Base-by-base conservation (phyloP, 176 grass and related monocot genomes). In the Carex parvula region DNA sequence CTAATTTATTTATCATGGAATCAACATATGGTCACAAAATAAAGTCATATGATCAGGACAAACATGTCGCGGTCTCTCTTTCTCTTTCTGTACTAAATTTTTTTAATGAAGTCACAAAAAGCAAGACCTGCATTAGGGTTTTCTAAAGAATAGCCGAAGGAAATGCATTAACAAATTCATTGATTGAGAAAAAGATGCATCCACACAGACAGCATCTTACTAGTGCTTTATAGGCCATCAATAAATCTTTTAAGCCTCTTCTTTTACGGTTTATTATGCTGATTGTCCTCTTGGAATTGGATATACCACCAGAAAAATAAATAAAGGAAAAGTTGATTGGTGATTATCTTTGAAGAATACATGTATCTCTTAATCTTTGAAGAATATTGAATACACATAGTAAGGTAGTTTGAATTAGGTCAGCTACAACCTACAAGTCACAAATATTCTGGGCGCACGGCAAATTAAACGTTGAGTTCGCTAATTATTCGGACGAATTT, bases 211-310 rank as follows among this genome's bases (percentile, higher is more conserved):
- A 62, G 37, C 61, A 83, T 83, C 80, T 52, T 52, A 67, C n/a
- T 83, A 83, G n/a, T 68, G 80, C 80, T 83, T 66, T 65, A 56
- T 21, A 63, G 58, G 33, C 35, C 79, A 83, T 83, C 60, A 68
- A 68, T 54, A 54, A 6, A 32, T 50, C 41, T 83, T 67, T 67
- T 53, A 50, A 66, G n/a, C 80, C 20, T 83, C 59, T 53, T 66
- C 67, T 82, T 66, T 61, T 18, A 67, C 17, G 60, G 80, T 82
- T 67, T 82, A 60, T 35, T 73, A 24, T 63, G 55, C 42, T 85
- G 44, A 77, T 76, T 61, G 60, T 77, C 56, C n/a, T 35, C 18
- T 78, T 30, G 60, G 20, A 48, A 33, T 77, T 37, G 24, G 60
- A 77, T 85, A 79, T 85, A 35, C 41, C 26, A 63, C 30, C 35